Evolutionary conservation across 768 basidiomycete genomes (phyloP).

Genomic region (Mycena venus): DNA sequence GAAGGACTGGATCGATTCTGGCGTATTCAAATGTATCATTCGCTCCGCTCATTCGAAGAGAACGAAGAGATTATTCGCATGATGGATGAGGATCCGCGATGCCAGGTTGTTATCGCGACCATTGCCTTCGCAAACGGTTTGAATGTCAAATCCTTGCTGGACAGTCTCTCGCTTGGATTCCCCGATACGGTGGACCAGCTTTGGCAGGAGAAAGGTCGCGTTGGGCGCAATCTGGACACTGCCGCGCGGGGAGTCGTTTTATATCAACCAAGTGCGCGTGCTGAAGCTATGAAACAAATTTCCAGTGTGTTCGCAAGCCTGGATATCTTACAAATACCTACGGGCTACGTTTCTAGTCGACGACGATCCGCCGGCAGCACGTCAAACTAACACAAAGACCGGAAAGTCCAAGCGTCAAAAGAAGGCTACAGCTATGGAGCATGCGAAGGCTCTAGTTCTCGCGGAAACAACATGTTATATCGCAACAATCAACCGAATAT

Average conservation of each 20-base stretch:
- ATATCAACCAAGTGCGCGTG: no score
- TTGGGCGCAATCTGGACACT: no score
- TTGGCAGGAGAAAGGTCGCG: no score
- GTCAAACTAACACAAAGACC: neutral
- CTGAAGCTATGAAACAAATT: no score
- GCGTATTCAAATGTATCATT: conserved; percentile 9
- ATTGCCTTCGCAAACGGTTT: conserved; percentile 13
- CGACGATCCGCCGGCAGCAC: neutral
- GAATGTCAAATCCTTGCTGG: neutral
- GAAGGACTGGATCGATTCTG: neutral
- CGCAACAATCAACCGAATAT: neutral
- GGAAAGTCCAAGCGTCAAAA: neutral
- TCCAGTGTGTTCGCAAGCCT: no score
- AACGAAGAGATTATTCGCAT: conserved; percentile 12
- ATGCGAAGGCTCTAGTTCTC: neutral
- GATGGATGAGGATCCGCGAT: conserved; percentile 1
- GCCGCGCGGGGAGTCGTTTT: no score
- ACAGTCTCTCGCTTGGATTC: neutral
- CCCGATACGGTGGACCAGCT: neutral
- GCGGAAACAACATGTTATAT: no score
- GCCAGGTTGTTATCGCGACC: conserved; percentile 10
- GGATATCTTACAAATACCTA: no score
- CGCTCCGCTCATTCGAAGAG: neutral
- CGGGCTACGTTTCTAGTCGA: no score
- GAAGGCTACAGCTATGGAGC: neutral